A percentile compares a stretch with the other conserved stretches of the same genome.
Conservation (phyloP, 495 filamentous ascomycete genomes). For the Clavariopsis aquatica region DNA sequence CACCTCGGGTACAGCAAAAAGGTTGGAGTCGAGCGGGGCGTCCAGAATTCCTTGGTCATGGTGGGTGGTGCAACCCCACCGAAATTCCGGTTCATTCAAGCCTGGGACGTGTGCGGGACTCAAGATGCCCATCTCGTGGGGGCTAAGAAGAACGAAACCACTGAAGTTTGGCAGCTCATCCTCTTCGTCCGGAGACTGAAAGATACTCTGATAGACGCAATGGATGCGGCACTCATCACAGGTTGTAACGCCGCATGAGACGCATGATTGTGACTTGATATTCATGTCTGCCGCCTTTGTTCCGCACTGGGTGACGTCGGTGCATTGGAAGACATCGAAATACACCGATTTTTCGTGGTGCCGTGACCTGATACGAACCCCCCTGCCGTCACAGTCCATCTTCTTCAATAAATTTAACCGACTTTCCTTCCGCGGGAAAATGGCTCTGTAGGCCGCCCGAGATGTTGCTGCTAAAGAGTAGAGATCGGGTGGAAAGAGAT, state of each 20-base stretch:
- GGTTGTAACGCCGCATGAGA: constrained; percentile 14
- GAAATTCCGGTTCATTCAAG: background rate
- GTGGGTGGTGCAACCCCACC: background rate
- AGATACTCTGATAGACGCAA: constrained; percentile 19
- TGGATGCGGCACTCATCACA: constrained; percentile 33
- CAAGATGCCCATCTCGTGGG: constrained; percentile 16
- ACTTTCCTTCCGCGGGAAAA: constrained; percentile 16
- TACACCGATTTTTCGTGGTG: constrained; percentile 12
- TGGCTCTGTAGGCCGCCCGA: constrained; percentile 9
- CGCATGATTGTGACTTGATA: constrained; percentile 14
- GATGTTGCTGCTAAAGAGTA: constrained; percentile 18
- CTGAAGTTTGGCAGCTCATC: constrained; percentile 26
- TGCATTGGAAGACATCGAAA: background rate
- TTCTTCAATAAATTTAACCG: constrained; percentile 7
- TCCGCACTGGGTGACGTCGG: constrained; percentile 1
- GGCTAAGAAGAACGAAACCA: constrained; percentile 17
- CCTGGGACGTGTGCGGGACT: constrained; percentile 15
- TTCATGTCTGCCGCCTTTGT: background rate
- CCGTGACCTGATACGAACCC: constrained; percentile 6
- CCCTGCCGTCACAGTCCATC: constrained; percentile 23
- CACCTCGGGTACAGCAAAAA: background rate
- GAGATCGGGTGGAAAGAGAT: constrained; percentile 24
- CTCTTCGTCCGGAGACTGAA: constrained; percentile 9
- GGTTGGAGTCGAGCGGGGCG: constrained; percentile 3
- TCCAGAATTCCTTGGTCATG: constrained; percentile 28